Evolutionary conservation across 2,329 filamentous ascomycete genomes (phyloP), one percentile per base, ranked within the genome.

Genomic region (Dactylellina drechsleri): DNA sequence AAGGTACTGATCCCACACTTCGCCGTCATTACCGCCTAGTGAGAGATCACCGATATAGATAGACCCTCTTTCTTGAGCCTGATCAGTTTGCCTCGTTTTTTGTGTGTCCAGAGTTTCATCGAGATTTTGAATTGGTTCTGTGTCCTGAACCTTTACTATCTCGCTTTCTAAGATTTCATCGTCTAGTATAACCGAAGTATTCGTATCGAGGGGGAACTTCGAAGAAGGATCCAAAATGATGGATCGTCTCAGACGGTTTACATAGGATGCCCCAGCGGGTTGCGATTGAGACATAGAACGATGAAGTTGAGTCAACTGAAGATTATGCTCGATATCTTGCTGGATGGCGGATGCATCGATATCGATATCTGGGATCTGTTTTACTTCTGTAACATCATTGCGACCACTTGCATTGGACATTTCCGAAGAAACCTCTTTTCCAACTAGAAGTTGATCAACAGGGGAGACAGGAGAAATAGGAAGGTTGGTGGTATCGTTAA

Each of bases 311-410:
- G n/a, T 12, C 16, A 23, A 8, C n/a, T 52, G 10, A 15, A 66
- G 7, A 43, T 2, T 49, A 12, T 66, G 53, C 15, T 59, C 62
- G 16, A 66, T 66, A 26, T 58, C 53, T 28, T 28, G 52, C 26
- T 66, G 62, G 16, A 66, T 49, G 4, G 41, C n/a, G 12, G n/a
- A 28, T 1, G 7, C 28, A 36, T 49, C 26, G 26, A n/a, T 10
- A 26, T 50, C 26, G 52, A 10, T 4, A 23, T 4, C 16, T 15
- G 4, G 31, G 7, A 20, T 26, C 2, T 41, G 4, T n/a, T 10
- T 13, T 16, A 1, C 1, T 45, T 26, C 23, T n/a, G 26, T n/a
- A 16, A 16, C 31, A 2, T 36, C 31, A 10, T 10, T 5, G 31
- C 31, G 31, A 40, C n/a, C n/a, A 10, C 6, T 18, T 8, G 15